Conservation (phyloP, 2,329 filamentous ascomycete genomes). For the Colletotrichum karsti region DNA sequence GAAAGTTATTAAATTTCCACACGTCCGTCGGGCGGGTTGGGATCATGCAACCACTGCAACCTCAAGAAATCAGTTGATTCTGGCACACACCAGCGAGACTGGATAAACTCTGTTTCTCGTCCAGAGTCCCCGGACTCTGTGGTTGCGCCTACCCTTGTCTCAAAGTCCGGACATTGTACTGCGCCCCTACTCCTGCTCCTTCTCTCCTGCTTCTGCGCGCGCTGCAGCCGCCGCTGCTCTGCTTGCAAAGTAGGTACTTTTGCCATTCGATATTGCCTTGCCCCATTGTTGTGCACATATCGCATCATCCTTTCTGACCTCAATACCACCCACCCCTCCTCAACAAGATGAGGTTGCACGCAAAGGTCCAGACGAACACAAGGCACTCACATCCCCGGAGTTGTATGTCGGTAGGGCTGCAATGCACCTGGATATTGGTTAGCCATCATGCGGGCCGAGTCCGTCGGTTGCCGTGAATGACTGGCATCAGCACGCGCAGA, state of each 20-base stretch:
- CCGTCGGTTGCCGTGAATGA: constrained; percentile 3
- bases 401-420: background rate
- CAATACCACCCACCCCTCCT: background rate
- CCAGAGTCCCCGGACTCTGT: constrained; percentile 8
- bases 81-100: background rate
- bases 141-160: constrained; percentile 17
- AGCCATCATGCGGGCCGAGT: constrained; percentile 11
- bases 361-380: constrained; percentile 4
- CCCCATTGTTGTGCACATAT: background rate
- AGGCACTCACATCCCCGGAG: background rate
- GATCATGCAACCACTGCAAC: constrained; percentile 16
- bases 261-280: background rate
- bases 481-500: constrained; percentile 6
- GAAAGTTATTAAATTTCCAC: background rate
- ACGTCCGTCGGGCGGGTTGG: background rate
- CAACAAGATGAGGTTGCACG: background rate
- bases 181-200: background rate
- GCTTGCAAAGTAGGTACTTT: background rate
- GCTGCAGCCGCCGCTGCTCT: background rate
- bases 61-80: background rate
- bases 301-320: background rate
- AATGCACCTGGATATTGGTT: background rate
- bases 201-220: background rate
- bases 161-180: background rate
- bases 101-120: constrained; percentile 16